Evolutionary conservation across 768 basidiomycete genomes (phyloP), one percentile per base, ranked within the genome.

Genomic region (Boletellus ananas): DNA sequence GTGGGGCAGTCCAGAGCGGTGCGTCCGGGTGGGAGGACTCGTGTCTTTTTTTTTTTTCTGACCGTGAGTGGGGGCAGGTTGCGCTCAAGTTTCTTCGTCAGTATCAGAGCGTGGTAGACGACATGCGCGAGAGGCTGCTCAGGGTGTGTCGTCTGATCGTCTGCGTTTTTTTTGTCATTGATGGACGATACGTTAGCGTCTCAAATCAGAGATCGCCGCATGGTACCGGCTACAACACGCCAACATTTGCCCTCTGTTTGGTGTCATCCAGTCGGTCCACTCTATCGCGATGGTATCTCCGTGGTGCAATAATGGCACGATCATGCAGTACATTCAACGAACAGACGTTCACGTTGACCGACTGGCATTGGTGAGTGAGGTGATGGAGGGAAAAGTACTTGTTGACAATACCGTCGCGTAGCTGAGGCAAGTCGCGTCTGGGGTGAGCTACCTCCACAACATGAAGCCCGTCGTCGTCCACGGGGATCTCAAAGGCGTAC

Each of bases 271-370:
- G 55, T 71, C 72, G 5, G 65, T 70, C 25, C 70, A 73, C 31
- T 76, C 78, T 41, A 71, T 84, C 23, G 82, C 77, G 16, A 83
- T 84, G 79, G 80, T 84, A 0, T 83, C 83, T 5, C 76, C 77
- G 4, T 85, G 81, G 80, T 83, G 80, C 58, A 71, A 74, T 33
- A 81, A 83, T 44, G 81, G 83, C 9, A 79, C 76, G 8, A 68
- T 84, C 46, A 71, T 69, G 46, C 64, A 74, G 20, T 84, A 81
- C 58, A 63, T 83, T 51, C 72, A 70, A 49, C 63, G 59, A 42
- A 56, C 66, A 14, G 72, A 77, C 46, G 68, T 72, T 0, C 59
- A 57, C 4, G 74, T 59, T 6, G 73, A 81, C 51, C 67, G 76
- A 45, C 57, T 83, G 29, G 68, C 67, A 40, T 58, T 84, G 61